Percentiles rank a stretch among this genome's conserved stretches.
Evolutionary conservation across 2,329 filamentous ascomycete genomes (phyloP).

Genomic region (Xylaria sp.): DNA sequence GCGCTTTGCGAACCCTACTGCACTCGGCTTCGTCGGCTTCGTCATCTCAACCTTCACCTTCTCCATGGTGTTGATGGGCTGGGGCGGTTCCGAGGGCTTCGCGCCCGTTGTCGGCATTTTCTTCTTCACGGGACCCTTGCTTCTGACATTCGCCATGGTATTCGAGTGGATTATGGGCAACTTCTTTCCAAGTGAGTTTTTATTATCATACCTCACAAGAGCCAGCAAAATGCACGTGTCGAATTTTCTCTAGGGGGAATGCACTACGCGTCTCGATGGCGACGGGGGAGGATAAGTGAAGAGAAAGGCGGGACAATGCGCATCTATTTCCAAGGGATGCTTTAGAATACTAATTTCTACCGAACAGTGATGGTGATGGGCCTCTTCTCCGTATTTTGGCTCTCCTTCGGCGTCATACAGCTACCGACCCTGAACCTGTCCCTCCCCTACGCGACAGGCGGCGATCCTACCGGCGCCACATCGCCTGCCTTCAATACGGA

Average conservation of each 20-base stretch:
- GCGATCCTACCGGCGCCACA: constrained; percentile 56
- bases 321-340: no score
- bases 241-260: neutral
- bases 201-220: neutral
- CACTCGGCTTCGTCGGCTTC: constrained; percentile 54
- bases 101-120: constrained; percentile 53
- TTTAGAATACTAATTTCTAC: no score
- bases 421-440: constrained; percentile 61
- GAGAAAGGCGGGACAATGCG: no score
- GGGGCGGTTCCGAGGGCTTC: constrained; percentile 51
- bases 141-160: constrained; percentile 59
- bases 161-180: constrained; percentile 66
- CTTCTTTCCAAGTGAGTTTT: constrained; percentile 55
- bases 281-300: neutral
- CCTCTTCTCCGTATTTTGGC: constrained; percentile 62
- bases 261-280: neutral
- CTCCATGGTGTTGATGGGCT: constrained; percentile 52
- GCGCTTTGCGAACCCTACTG: constrained; percentile 54
- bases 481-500: constrained; percentile 60
- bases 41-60: constrained; percentile 54
- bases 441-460: constrained; percentile 55
- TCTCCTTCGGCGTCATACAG: constrained; percentile 63
- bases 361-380: constrained; percentile 43
- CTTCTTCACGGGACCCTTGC: constrained; percentile 58
- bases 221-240: neutral